Percentiles rank a stretch among this genome's conserved stretches.
Evolutionary conservation across 306 rosid species (phyloP).

Genomic region (Hippophae rhamnoides): DNA sequence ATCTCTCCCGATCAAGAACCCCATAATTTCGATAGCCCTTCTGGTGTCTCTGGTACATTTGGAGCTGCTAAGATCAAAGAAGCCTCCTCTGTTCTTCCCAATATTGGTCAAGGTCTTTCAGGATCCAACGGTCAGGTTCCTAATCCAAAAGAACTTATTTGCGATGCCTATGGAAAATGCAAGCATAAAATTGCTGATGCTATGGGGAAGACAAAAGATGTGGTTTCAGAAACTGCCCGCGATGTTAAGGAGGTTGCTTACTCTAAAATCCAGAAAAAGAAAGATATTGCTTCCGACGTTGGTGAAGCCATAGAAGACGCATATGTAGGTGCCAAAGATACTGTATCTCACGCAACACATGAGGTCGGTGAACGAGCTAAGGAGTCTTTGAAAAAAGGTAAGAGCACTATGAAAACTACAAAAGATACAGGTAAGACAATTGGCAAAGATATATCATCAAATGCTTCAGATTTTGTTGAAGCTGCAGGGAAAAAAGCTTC

Average conservation of each 20-base stretch:
- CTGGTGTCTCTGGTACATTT: not conserved
- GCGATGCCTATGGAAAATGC: slow-evolving; percentile 64
- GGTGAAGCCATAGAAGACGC: slow-evolving; percentile 15
- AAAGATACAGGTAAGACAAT: slow-evolving; percentile 25
- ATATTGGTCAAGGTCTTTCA: slow-evolving; percentile 30
- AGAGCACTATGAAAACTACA: slow-evolving; percentile 17
- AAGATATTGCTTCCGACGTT: slow-evolving; percentile 12
- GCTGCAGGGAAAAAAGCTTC: not conserved
- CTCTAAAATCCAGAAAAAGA: not conserved
- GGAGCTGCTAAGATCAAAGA: slow-evolving; percentile 23
- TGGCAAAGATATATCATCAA: slow-evolving; percentile 9
- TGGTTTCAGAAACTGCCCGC: slow-evolving; percentile 14
- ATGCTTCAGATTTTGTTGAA: slow-evolving; percentile 14
- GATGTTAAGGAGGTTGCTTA: slow-evolving; percentile 13
- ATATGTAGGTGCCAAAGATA: slow-evolving; percentile 1
- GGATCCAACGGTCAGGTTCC: not conserved
- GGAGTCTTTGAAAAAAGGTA: slow-evolving; percentile 12
- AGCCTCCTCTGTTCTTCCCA: slow-evolving; percentile 31
- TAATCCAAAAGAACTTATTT: slow-evolving; percentile 39
- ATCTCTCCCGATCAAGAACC: slow-evolving; percentile 31
- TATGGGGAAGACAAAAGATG: slow-evolving; percentile 36
- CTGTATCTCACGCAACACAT: not conserved
- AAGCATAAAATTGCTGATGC: slow-evolving; percentile 39
- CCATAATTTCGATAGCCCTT: not conserved
- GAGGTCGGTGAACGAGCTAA: not conserved